A percentile compares a stretch with the other conserved stretches of the same genome.
Evolutionary conservation across 2,329 filamentous ascomycete species (phyloP).

Genomic region (Beauveria sp.): DNA sequence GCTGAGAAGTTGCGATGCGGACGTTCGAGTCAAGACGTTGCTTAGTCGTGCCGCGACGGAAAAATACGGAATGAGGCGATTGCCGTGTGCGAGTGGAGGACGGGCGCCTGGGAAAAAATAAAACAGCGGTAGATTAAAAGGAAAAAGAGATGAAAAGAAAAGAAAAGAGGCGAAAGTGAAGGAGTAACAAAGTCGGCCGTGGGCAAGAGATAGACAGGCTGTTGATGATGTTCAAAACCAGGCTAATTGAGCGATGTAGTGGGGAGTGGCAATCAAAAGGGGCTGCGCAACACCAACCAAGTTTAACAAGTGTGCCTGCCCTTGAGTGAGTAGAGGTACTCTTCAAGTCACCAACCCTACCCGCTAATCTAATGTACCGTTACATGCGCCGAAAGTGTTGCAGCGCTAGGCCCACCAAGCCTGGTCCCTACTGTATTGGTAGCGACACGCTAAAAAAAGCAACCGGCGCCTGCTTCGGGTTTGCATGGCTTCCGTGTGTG

Average conservation of each 20-base stretch:
- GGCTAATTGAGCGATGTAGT: constrained; percentile 7
- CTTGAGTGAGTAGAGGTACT: too few relatives aligned
- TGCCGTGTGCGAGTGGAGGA: background rate
- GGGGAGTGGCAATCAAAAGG: constrained; percentile 13
- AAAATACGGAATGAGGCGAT: background rate
- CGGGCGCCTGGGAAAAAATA: background rate
- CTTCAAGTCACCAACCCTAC: accelerated
- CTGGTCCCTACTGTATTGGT: background rate
- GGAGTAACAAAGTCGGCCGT: background rate
- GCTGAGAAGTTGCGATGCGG: background rate
- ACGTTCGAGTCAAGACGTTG: background rate
- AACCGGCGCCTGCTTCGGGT: background rate
- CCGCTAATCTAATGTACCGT: background rate
- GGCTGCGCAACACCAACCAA: constrained; percentile 7
- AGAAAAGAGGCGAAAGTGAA: constrained; percentile 2
- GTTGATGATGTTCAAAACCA: constrained; percentile 9
- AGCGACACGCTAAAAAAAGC: background rate
- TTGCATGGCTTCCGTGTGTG: background rate
- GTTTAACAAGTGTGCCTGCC: background rate
- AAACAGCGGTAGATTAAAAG: background rate
- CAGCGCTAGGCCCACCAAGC: background rate
- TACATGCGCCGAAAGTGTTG: background rate
- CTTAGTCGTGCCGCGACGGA: background rate
- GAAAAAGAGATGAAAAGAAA: constrained; percentile 1
- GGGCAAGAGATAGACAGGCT: background rate